Conservation (phyloP, 345 rosid genomes). For the Hypericum androsaemum region DNA sequence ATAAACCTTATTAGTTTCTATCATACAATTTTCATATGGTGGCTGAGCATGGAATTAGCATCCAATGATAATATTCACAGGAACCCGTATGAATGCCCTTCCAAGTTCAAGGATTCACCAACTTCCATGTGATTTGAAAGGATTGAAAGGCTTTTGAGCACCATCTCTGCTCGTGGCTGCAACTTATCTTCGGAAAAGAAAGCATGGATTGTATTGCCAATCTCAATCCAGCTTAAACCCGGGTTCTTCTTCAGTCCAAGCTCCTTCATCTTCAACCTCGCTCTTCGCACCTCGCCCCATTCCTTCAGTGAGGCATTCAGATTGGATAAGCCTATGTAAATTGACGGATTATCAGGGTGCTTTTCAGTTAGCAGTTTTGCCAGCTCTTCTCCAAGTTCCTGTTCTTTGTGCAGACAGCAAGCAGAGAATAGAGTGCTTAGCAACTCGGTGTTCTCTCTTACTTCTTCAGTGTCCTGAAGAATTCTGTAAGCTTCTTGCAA, state of each 20-base stretch:
- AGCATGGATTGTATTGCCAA: slow-evolving; percentile 34
- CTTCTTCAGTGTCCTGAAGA: slow-evolving; percentile 28
- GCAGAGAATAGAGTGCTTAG: slow-evolving; percentile 58
- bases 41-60: slow-evolving; percentile 43
- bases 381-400: slow-evolving; percentile 41
- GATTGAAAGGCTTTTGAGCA: slow-evolving; percentile 37
- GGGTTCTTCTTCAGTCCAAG: slow-evolving; percentile 52
- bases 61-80: background rate
- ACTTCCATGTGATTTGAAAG: slow-evolving; percentile 46
- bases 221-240: slow-evolving; percentile 77
- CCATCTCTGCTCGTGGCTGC: slow-evolving; percentile 22
- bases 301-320: slow-evolving; percentile 40
- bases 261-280: slow-evolving; percentile 52
- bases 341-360: slow-evolving; percentile 37
- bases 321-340: slow-evolving; percentile 35
- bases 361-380: slow-evolving; percentile 34
- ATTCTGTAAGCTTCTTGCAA: slow-evolving; percentile 51
- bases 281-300: slow-evolving; percentile 49
- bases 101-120: slow-evolving; percentile 10
- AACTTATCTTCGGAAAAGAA: slow-evolving; percentile 43
- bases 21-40: slow-evolving; percentile 1
- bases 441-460: slow-evolving; percentile 35
- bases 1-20: slow-evolving; percentile 18
- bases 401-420: slow-evolving; percentile 38
- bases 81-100: too few species aligned